Conservation (phyloP, 208 protist species). For the Trypanosoma melophagium region DNA sequence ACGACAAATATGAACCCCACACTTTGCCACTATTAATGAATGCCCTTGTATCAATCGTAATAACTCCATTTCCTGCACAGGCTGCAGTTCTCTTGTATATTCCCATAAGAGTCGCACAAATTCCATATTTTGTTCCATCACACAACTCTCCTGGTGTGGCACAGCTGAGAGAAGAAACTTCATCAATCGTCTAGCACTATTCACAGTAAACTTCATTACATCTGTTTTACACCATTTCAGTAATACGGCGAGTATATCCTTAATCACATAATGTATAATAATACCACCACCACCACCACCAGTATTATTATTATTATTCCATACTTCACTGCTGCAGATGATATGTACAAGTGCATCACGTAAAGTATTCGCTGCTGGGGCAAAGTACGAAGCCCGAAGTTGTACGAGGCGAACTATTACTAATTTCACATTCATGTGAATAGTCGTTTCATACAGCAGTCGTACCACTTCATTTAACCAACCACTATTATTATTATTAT, state of each 20-base stretch:
- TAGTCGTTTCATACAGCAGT: constrained; percentile 26
- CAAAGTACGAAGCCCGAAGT: constrained; percentile 50
- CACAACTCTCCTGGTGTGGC: constrained; percentile 18
- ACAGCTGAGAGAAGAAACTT: constrained; percentile 36
- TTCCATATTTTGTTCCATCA: constrained; percentile 66
- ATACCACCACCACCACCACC: constrained; percentile 38
- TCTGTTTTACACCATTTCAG: constrained; percentile 40
- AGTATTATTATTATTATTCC: too few species aligned
- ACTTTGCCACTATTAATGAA: neutral
- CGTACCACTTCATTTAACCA: constrained; percentile 71
- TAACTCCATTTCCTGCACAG: constrained; percentile 3
- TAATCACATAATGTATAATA: constrained; percentile 79
- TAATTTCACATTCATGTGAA: constrained; percentile 44
- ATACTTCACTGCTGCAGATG: constrained; percentile 18
- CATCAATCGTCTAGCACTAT: constrained; percentile 4
- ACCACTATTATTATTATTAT: constrained; percentile 1
- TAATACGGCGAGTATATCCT: constrained; percentile 61
- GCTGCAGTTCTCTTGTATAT: constrained; percentile 28
- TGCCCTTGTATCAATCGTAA: neutral
- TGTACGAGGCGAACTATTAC: constrained; percentile 62
- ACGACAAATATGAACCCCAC: constrained; percentile 56
- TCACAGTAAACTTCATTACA: neutral
- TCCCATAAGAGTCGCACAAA: constrained; percentile 60
- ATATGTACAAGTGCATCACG: constrained; percentile 50
- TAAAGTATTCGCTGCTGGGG: constrained; percentile 37